Percentiles rank a stretch among this genome's conserved stretches.
These are phyloP conservation scores for Cercophora samala DNA, from an alignment of 495 filamentous ascomycete species.

Conservation along the genomic window DNA sequence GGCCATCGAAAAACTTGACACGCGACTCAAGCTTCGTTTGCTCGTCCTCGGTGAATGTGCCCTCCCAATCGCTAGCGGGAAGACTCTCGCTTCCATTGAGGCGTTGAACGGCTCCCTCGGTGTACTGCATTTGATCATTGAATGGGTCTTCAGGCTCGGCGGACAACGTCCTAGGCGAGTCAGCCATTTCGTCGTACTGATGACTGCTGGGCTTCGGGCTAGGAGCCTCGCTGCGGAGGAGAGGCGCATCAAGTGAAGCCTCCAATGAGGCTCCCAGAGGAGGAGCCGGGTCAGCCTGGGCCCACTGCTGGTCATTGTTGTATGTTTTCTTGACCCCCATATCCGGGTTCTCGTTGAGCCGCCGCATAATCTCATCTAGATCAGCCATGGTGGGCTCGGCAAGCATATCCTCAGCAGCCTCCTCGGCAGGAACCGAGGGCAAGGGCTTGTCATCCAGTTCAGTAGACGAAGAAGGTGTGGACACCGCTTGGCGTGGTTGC, in stretches of 20 bases:
- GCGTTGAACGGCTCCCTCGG: slow-evolving; percentile 59
- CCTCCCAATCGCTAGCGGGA: slow-evolving; percentile 86
- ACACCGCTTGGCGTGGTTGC: slow-evolving; percentile 25
- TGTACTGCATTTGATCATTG: slow-evolving; percentile 38
- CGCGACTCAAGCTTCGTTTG: slow-evolving; percentile 74
- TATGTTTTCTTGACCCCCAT: slow-evolving; percentile 64
- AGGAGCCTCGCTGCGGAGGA: slow-evolving; percentile 65
- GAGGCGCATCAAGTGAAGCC: slow-evolving; percentile 45
- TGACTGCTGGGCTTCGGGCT: slow-evolving; percentile 71
- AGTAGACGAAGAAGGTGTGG: slow-evolving; percentile 17
- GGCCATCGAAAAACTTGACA: slow-evolving; percentile 77
- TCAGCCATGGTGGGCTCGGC: slow-evolving; percentile 67
- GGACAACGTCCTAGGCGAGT: slow-evolving; percentile 33
- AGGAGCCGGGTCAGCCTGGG: slow-evolving; percentile 37
- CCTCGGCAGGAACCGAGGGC: slow-evolving; percentile 13
- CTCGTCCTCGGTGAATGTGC: slow-evolving; percentile 75
- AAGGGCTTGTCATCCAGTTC: slow-evolving; percentile 19
- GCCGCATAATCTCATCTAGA: slow-evolving; percentile 81
- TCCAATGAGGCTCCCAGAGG: slow-evolving; percentile 35
- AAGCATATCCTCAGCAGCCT: slow-evolving; percentile 17
- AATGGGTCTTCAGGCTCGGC: slow-evolving; percentile 50
- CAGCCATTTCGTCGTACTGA: slow-evolving; percentile 36
- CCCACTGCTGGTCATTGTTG: slow-evolving; percentile 45
- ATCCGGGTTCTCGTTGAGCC: slow-evolving; percentile 68
- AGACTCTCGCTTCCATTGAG: slow-evolving; percentile 62